Conservation (phyloP, 495 filamentous ascomycete species). For the Bryoglossum gracile region DNA sequence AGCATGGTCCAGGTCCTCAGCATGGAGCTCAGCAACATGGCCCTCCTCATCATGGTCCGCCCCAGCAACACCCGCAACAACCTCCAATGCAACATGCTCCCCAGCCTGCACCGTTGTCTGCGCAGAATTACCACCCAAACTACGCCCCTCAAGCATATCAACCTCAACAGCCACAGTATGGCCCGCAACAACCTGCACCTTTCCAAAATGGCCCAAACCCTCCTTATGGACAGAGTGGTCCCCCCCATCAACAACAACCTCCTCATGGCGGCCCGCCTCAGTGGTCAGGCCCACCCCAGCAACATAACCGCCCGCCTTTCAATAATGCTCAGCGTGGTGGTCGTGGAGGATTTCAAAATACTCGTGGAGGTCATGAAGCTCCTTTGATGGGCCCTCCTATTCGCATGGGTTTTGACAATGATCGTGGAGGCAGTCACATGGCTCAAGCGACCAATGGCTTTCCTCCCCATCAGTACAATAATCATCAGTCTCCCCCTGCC, state of each 20-base stretch:
- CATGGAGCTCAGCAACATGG: slow-evolving; percentile 18
- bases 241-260: slow-evolving; percentile 21
- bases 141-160: slow-evolving; percentile 44
- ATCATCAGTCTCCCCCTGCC: slow-evolving; percentile 29
- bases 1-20: too few relatives aligned
- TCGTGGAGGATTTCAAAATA: slow-evolving; percentile 26
- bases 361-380: slow-evolving; percentile 38
- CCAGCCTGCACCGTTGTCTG: slow-evolving; percentile 34
- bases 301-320: slow-evolving; percentile 17
- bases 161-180: slow-evolving; percentile 24
- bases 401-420: slow-evolving; percentile 48
- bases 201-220: slow-evolving; percentile 20
- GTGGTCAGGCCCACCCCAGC: slow-evolving; percentile 27
- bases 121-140: slow-evolving; percentile 43
- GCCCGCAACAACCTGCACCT: slow-evolving; percentile 29
- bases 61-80: slow-evolving; percentile 30
- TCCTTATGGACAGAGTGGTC: slow-evolving; percentile 27
- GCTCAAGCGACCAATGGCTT: slow-evolving; percentile 42
- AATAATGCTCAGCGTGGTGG: slow-evolving; percentile 19
- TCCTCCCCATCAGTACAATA: slow-evolving; percentile 25
- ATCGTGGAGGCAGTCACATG: slow-evolving; percentile 32
- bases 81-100: slow-evolving; percentile 24
- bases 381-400: slow-evolving; percentile 52
- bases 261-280: slow-evolving; percentile 29
- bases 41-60: slow-evolving; percentile 27